These are phyloP conservation scores for Camelina laxa DNA, from an alignment of 345 rosid genomes.

Conservation along the genomic window DNA sequence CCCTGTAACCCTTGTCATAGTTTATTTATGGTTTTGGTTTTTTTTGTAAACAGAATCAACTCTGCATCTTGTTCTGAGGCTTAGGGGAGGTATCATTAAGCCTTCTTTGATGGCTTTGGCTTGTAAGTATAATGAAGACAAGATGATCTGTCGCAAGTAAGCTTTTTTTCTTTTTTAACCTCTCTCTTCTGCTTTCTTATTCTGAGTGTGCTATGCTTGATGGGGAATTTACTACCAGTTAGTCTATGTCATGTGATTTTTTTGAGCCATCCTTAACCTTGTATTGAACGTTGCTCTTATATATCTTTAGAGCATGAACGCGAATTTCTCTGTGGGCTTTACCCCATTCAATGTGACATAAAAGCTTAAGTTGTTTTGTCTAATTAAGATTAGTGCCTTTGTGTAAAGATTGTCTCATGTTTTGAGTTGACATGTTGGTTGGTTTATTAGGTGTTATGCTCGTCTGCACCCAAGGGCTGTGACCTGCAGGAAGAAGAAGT, in stretches of 20 bases:
- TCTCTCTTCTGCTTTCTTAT: not conserved
- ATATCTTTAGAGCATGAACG: too few species aligned
- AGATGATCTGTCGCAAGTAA: conserved; percentile 69
- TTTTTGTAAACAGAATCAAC: conserved; percentile 54
- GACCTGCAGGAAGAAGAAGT: conserved; percentile 98
- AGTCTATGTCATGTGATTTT: too few species aligned
- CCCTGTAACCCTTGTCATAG: not conserved
- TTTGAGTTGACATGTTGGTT: not conserved
- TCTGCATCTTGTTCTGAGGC: conserved; percentile 62
- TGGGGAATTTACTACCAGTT: not conserved
- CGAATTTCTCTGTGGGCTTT: too few species aligned
- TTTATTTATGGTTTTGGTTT: not conserved
- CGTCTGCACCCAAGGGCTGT: conserved; percentile 96
- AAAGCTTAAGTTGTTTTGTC: not conserved
- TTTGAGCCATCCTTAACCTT: too few species aligned
- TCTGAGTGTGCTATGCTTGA: not conserved
- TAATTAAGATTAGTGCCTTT: not conserved
- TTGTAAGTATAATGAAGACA: conserved; percentile 50
- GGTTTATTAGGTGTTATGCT: conserved; percentile 71
- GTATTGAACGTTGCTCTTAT: too few species aligned
- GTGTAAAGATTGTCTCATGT: not conserved
- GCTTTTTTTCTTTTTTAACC: not conserved
- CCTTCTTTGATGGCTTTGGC: conserved; percentile 66
- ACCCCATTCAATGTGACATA: too few species aligned
- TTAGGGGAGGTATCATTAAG: conserved; percentile 69